These are phyloP conservation scores for Kuraishia piskuri DNA, from an alignment of 805 yeast species.

Conservation along the genomic window DNA sequence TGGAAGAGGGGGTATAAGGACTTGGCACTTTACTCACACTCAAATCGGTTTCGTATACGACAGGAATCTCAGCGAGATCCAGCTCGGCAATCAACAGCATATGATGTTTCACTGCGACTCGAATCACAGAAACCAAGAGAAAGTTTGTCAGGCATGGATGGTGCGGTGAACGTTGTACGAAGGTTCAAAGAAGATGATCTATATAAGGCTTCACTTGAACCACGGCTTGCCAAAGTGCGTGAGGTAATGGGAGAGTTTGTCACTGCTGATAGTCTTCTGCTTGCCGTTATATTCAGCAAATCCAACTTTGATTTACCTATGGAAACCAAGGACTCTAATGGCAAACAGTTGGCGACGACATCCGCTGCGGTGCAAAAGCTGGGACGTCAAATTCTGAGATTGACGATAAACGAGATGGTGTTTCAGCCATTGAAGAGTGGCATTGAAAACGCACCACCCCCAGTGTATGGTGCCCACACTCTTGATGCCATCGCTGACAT, in stretches of 20 bases:
- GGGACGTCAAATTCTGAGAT: background rate
- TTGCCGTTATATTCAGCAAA: background rate
- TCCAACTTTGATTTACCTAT: conserved; percentile 1
- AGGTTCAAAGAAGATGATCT: background rate
- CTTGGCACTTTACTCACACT: background rate
- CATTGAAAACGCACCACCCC: too few relatives aligned
- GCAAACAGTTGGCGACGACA: background rate
- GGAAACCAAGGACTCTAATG: background rate
- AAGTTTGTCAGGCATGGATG: background rate
- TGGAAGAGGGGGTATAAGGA: conserved; percentile 1
- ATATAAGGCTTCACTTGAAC: background rate
- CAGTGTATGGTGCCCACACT: background rate
- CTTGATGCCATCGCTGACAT: background rate
- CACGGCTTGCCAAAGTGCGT: background rate
- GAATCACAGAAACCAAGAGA: background rate
- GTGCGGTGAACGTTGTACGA: background rate
- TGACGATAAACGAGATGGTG: background rate
- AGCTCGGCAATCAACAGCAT: background rate
- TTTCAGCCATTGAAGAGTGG: background rate
- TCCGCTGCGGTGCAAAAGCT: background rate
- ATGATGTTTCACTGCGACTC: background rate
- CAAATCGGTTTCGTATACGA: background rate
- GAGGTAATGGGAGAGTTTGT: background rate
- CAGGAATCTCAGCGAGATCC: background rate
- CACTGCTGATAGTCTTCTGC: background rate